Evolutionary conservation across 805 yeast species (phyloP), one percentile per base, ranked within the genome.

Genomic region (Saccharomycopsis sp.): DNA sequence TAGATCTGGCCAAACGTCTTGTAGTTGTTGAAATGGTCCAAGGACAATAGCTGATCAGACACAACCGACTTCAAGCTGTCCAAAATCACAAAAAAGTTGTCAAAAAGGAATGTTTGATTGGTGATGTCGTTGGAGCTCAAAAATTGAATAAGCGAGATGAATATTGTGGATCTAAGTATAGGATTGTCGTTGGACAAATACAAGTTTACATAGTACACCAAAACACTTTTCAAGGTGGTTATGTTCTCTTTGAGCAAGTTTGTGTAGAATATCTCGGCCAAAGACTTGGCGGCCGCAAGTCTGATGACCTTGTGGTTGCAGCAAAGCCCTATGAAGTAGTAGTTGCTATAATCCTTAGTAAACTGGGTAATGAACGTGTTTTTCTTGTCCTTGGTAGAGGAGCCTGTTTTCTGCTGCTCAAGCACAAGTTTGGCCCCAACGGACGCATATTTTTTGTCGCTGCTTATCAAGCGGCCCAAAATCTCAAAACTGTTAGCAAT

Each of bases 81-180:
- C 1, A 72, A 37, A 2, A 73, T 61, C 8, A 60, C 56, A 16
- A 69, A 60, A 58, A 74, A 70, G 16, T 64, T 64, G 5, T 60
- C 54, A 20, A 63, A 63, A 4, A 74, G 55, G 54, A 67, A 72
- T 0, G 65, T 63, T 12, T 58, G 61, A 52, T 72, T 68, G 5
- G 61, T 56, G 0, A 67, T 62, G 15, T 66, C 58, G 52, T 65
- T 67, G n/a, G 73, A 58, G 2, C 67, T 64, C 3, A 67, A 56
- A 53, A 68, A 75, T 50, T 75, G 75, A 15, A 68, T 60, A 9
- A 75, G 59, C 0, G 79, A 72, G 58, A 73, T 73, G 41, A 75
- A 65, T 18, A 58, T 52, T 2, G 63, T 47, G 24, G 54, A 34
- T 46, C 73, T 63, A 1, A 73, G 74, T 1, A 67, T 58, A 63